phyloP scores from a whole-genome alignment of 148 eudicot genomes.

The Fallopia convolvulus region DNA sequence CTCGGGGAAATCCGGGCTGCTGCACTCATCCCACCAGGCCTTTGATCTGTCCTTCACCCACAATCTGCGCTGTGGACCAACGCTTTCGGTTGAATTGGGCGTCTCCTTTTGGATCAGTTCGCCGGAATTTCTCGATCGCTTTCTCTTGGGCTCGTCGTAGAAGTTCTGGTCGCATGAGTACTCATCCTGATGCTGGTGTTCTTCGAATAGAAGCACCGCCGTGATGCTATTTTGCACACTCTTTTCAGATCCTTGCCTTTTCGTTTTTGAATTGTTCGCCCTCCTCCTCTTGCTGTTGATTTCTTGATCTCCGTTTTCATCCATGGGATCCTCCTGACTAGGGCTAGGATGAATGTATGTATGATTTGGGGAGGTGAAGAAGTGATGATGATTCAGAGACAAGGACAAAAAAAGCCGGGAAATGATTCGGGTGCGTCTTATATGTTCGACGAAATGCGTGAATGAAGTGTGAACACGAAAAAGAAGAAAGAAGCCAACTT shows the following conservation, averaged over 20 bases:
- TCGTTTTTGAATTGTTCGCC: neutral
- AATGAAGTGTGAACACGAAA: slow-evolving; percentile 33
- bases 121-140: slow-evolving; percentile 26
- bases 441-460: slow-evolving; percentile 30
- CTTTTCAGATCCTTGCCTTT: slow-evolving; percentile 9
- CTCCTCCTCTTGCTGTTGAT: slow-evolving; percentile 12
- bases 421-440: slow-evolving; percentile 17
- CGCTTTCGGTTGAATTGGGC: neutral
- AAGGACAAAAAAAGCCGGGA: slow-evolving; percentile 5
- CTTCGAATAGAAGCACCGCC: slow-evolving; percentile 44
- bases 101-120: slow-evolving; percentile 1
- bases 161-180: slow-evolving; percentile 20
- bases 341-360: neutral
- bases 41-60: slow-evolving; percentile 82
- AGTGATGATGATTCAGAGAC: neutral
- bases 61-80: slow-evolving; percentile 49
- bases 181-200: slow-evolving; percentile 41
- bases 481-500: neutral
- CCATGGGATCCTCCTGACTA: neutral
- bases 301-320: neutral
- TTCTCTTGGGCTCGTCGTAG: slow-evolving; percentile 28
- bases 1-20: slow-evolving; percentile 56
- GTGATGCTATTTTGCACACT: slow-evolving; percentile 53
- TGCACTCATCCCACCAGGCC: slow-evolving; percentile 93
- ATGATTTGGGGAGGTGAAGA: neutral